These are phyloP conservation scores for Durio zibethinus DNA, from an alignment of 345 rosid species.

Conservation along the genomic window DNA sequence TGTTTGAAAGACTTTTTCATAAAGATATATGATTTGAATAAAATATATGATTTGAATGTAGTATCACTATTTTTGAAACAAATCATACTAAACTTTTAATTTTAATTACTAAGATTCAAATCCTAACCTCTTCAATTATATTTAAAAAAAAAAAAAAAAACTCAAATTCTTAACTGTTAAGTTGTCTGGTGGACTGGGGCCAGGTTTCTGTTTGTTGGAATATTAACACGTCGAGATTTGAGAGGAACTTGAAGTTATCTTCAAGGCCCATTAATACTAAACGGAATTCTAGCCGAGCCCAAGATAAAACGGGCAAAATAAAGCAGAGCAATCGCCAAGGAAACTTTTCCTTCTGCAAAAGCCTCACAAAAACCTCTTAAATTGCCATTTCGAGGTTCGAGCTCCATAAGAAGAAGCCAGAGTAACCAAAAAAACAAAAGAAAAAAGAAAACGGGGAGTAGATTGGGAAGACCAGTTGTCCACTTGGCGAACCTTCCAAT, in stretches of 20 bases:
- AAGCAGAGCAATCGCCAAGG: neutral
- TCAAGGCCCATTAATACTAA: neutral
- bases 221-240: no score
- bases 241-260: neutral
- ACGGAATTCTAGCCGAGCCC: neutral
- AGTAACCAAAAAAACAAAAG: neutral
- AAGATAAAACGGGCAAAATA: neutral
- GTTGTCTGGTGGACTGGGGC: no score
- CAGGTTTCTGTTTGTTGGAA: no score
- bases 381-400: neutral
- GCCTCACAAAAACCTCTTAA: slow-evolving; percentile 7
- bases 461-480: slow-evolving; percentile 72
- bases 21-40: no score
- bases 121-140: no score
- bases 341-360: neutral
- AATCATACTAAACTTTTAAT: no score
- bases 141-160: no score
- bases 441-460: slow-evolving; percentile 49
- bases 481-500: slow-evolving; percentile 85
- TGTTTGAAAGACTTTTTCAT: no score
- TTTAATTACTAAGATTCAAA: no score
- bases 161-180: no score
- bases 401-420: neutral
- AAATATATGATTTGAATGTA: no score
- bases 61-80: no score